Conservation (phyloP, 257 asterid species). For the Asclepias syriaca region DNA sequence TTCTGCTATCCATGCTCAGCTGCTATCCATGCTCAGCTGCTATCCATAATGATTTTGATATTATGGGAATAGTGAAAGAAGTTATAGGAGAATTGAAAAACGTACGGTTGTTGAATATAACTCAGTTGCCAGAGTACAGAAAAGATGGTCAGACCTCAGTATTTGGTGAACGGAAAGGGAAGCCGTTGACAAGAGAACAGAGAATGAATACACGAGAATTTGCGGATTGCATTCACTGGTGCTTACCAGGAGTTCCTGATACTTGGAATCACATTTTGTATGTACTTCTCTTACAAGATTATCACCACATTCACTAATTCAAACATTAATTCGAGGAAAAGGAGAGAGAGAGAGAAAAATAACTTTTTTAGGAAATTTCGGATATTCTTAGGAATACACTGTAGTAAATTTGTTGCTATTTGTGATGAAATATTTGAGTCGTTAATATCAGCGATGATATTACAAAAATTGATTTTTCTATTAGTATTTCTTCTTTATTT, state of each 20-base stretch:
- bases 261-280: conserved; percentile 78
- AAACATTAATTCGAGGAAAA: no score
- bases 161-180: conserved; percentile 73
- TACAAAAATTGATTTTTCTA: no score
- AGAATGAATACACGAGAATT: conserved; percentile 54
- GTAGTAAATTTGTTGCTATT: no score
- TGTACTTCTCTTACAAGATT: conserved; percentile 67
- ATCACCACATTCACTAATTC: conserved; percentile 27
- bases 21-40: no score
- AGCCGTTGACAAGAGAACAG: conserved; percentile 69
- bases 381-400: not conserved
- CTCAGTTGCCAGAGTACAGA: conserved; percentile 75
- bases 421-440: no score
- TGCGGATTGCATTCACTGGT: conserved; percentile 99
- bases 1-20: conserved; percentile 28
- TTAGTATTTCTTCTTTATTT: no score
- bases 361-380: not conserved
- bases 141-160: conserved; percentile 80
- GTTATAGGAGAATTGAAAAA: conserved; percentile 28
- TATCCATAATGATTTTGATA: no score
- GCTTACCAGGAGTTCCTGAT: conserved; percentile 93
- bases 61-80: conserved; percentile 57
- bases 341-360: not conserved
- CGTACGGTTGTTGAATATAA: conserved; percentile 59
- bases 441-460: no score